Evolutionary conservation across 495 filamentous ascomycete species (phyloP).

Genomic region (Trichoderma gamsii): DNA sequence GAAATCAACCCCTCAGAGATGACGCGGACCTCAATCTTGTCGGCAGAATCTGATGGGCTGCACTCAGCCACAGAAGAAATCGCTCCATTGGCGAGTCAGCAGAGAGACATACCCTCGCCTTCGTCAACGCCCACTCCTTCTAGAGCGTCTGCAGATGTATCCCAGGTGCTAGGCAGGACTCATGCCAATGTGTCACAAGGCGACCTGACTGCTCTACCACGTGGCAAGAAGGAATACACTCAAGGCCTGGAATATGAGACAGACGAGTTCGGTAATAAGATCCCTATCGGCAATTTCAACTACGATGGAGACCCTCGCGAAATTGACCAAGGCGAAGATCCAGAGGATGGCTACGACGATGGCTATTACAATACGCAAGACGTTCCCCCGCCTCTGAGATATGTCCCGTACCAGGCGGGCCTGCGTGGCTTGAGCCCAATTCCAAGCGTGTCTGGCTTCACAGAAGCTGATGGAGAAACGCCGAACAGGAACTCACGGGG

Average conservation of each 20-base stretch:
- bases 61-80: slow-evolving; percentile 54
- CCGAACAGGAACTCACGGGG: slow-evolving; percentile 42
- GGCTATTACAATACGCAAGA: slow-evolving; percentile 50
- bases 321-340: slow-evolving; percentile 30
- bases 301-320: slow-evolving; percentile 40
- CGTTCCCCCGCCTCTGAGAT: slow-evolving; percentile 49
- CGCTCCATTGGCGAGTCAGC: slow-evolving; percentile 29
- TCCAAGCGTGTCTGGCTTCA: slow-evolving; percentile 78
- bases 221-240: slow-evolving; percentile 30
- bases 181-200: slow-evolving; percentile 48
- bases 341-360: slow-evolving; percentile 38
- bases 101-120: slow-evolving; percentile 46
- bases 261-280: slow-evolving; percentile 41
- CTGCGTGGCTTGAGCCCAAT: slow-evolving; percentile 73
- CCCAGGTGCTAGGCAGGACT: slow-evolving; percentile 38
- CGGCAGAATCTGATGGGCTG: slow-evolving; percentile 69
- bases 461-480: slow-evolving; percentile 43
- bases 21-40: slow-evolving; percentile 82
- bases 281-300: slow-evolving; percentile 30
- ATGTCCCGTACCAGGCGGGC: slow-evolving; percentile 51
- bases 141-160: slow-evolving; percentile 33
- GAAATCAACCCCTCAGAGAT: slow-evolving; percentile 77
- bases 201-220: slow-evolving; percentile 41
- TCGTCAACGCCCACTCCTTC: slow-evolving; percentile 40
- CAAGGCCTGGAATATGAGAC: slow-evolving; percentile 35